Conservation (phyloP, 2,329 filamentous ascomycete genomes). For the Phialemonium atrogriseum region DNA sequence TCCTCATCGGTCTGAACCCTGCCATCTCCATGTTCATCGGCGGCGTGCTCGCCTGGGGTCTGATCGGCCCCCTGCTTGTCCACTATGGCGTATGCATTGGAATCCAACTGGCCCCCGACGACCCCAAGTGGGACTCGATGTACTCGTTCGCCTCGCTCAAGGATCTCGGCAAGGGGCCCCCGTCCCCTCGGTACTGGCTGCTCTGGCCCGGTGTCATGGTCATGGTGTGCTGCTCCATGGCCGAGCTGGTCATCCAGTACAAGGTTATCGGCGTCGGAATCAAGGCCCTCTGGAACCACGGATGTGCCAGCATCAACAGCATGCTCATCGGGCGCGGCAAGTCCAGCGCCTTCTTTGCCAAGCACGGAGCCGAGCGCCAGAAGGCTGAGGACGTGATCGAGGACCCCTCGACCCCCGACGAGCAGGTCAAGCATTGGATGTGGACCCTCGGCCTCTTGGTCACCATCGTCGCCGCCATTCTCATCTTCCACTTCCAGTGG, state of each 20-base stretch:
- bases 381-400: slow-evolving; percentile 28
- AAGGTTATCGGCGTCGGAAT: slow-evolving; percentile 28
- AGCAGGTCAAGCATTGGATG: slow-evolving; percentile 45
- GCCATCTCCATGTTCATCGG: slow-evolving; percentile 49
- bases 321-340: slow-evolving; percentile 30
- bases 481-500: slow-evolving; percentile 43
- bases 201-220: slow-evolving; percentile 34
- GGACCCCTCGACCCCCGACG: slow-evolving; percentile 36
- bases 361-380: slow-evolving; percentile 23
- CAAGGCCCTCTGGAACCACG: slow-evolving; percentile 38
- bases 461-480: slow-evolving; percentile 40
- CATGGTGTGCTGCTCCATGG: slow-evolving; percentile 30
- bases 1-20: slow-evolving; percentile 51
- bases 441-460: slow-evolving; percentile 39
- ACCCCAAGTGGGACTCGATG: slow-evolving; percentile 34
- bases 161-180: slow-evolving; percentile 21
- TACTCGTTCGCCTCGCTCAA: slow-evolving; percentile 26
- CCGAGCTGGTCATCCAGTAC: slow-evolving; percentile 29
- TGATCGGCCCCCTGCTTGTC: slow-evolving; percentile 50
- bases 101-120: slow-evolving; percentile 20
- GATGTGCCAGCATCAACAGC: slow-evolving; percentile 31
- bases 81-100: slow-evolving; percentile 41
- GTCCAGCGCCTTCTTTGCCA: slow-evolving; percentile 31
- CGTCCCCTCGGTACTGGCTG: slow-evolving; percentile 31
- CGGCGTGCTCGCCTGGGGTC: slow-evolving; percentile 43